Evolutionary conservation across 805 yeast genomes (phyloP).

Genomic region (Yamadazyma sp.): DNA sequence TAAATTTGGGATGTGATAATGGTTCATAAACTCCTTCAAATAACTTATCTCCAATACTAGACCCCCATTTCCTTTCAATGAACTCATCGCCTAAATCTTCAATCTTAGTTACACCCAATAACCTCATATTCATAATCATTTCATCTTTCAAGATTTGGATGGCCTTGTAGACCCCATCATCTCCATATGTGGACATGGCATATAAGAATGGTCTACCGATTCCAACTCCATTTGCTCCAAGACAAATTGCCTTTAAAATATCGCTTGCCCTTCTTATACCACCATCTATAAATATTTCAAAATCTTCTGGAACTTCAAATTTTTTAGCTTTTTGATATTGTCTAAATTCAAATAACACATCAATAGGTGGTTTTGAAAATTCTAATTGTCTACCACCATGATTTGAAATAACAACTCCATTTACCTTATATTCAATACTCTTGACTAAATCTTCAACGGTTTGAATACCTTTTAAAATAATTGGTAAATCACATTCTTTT

Average conservation of each 20-base stretch:
- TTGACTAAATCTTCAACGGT: constrained; percentile 60
- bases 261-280: constrained; percentile 78
- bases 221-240: constrained; percentile 77
- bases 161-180: constrained; percentile 64
- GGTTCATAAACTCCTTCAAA: constrained; percentile 55
- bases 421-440: constrained; percentile 57
- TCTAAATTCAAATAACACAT: constrained; percentile 55
- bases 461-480: constrained; percentile 61
- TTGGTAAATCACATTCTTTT: constrained; percentile 35
- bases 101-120: constrained; percentile 56
- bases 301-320: constrained; percentile 33
- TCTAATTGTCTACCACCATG: constrained; percentile 78
- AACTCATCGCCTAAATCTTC: constrained; percentile 54
- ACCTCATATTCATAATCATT: constrained; percentile 61
- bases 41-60: constrained; percentile 55
- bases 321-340: constrained; percentile 39
- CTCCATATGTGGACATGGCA: constrained; percentile 80
- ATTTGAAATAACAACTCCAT: constrained; percentile 66
- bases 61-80: constrained; percentile 54
- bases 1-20: constrained; percentile 52
- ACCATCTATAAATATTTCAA: constrained; percentile 72
- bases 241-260: constrained; percentile 68
- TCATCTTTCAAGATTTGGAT: constrained; percentile 61
- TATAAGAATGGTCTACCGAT: constrained; percentile 74
- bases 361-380: constrained; percentile 57